These are phyloP conservation scores for Marsdenia floribunda DNA, from an alignment of 257 asterid genomes.

Conservation along the genomic window DNA sequence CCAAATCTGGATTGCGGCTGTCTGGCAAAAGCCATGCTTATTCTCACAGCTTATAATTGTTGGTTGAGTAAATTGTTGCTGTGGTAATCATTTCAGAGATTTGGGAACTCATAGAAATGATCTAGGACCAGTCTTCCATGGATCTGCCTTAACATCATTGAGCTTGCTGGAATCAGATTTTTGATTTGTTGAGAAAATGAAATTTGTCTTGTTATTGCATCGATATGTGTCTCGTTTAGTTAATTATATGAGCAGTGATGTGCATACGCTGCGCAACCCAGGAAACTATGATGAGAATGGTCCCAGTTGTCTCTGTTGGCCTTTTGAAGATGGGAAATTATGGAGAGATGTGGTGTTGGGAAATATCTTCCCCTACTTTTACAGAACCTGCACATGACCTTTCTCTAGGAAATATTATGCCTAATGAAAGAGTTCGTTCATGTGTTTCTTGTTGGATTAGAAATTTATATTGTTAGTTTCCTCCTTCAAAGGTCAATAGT, in stretches of 20 bases:
- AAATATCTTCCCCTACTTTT: not conserved
- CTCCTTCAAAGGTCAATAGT: not conserved
- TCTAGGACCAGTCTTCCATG: not conserved
- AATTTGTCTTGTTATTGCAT: not conserved
- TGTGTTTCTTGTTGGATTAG: not conserved
- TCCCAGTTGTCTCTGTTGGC: not conserved
- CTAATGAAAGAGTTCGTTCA: constrained; percentile 1
- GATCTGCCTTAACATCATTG: not conserved
- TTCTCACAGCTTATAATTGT: not conserved
- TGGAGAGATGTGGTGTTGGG: not conserved
- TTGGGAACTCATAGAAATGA: not conserved
- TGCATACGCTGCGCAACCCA: not conserved
- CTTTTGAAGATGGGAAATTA: constrained; percentile 1
- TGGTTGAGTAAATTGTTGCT: not conserved
- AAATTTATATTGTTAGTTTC: not conserved
- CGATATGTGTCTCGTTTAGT: not conserved
- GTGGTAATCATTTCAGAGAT: not conserved
- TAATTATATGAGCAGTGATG: not conserved
- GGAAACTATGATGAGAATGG: not conserved
- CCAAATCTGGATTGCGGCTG: not conserved
- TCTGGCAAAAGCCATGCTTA: not conserved
- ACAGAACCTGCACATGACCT: not conserved
- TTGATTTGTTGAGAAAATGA: constrained; percentile 1
- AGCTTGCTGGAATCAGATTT: not conserved
- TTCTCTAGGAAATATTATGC: not conserved